Base-by-base conservation (phyloP, 1,139 yeast species). In the Saccharomyces pastorianus region DNA sequence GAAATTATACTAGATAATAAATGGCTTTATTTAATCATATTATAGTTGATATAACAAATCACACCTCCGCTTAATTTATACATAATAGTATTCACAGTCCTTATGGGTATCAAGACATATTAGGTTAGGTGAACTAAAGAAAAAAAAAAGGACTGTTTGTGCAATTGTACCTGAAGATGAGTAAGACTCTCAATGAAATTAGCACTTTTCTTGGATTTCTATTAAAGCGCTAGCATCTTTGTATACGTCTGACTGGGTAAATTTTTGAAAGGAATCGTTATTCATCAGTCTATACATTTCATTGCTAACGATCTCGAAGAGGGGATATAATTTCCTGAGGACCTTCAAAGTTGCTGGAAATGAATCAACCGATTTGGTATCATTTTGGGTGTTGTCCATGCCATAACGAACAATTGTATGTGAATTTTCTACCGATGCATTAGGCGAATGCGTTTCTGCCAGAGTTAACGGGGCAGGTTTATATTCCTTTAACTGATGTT, bases 221-320 rank as follows among this genome's bases (percentile, higher is more conserved):
- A 38, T 17, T 20, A 38, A 34, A 54, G 38, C 27, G 51, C 51
- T 9, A 7, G 67, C 67, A 34, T 72, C 72, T 44, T 60, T 64
- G 53, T 71, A 73, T 4, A 71, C 62, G 5, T 70, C 71, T 0
- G 82, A 77, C 14, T 68, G 71, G 42, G 85, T 60, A 61, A 88
- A 88, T 67, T 86, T 86, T 1, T 88, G 88, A 51, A 85, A 74
- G 11, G 95, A 85, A 68, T 88, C 96, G 42, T 71, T 76, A 61
- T 84, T 86, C 87, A 88, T 83, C 68, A 88, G 71, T 47, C 74
- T 72, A 61, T 77, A 79, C 49, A 85, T 77, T 50, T 78, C 78
- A n/a, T 60, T 54, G 9, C 73, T 72, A 17, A 83, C 79, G 25
- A 69, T 69, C 14, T 73, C 75, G 55, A 78, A 76, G 6, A 78